Conservation (phyloP, 768 basidiomycete genomes). For the Xerocomellus intermedius region DNA sequence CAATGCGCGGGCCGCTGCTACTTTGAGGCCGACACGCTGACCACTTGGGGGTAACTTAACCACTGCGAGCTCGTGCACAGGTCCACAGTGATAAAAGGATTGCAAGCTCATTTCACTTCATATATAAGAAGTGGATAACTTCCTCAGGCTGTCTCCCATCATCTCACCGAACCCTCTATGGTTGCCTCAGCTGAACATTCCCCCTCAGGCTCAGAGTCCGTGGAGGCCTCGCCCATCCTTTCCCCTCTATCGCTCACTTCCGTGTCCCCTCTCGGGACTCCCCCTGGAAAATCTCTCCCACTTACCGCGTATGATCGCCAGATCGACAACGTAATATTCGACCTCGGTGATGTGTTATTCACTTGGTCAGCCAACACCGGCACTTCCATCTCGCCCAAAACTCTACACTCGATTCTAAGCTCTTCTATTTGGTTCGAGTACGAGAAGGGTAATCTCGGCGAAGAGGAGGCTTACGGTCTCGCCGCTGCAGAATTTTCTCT, state of each 20-base stretch:
- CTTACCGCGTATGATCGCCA: constrained; percentile 3
- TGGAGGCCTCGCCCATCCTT: background rate
- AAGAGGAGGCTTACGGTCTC: constrained; percentile 11
- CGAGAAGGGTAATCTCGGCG: constrained; percentile 18
- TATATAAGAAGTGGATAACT: background rate
- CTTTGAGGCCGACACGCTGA: background rate
- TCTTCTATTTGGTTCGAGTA: constrained; percentile 24
- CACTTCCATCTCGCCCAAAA: constrained; percentile 14
- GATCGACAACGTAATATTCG: constrained; percentile 24
- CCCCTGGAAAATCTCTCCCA: constrained; percentile 1
- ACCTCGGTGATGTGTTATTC: constrained; percentile 23
- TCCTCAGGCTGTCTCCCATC: background rate
- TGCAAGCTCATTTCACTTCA: background rate
- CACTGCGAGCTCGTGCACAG: background rate
- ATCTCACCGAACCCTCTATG: background rate
- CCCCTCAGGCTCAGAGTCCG: background rate
- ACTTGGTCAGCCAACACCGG: constrained; percentile 19
- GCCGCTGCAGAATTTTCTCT: constrained; percentile 14
- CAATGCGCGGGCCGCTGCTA: background rate
- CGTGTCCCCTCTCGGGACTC: constrained; percentile 1
- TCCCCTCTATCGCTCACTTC: background rate
- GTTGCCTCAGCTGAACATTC: background rate
- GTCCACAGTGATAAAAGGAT: background rate
- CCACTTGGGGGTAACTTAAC: background rate
- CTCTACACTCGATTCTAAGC: constrained; percentile 8